A percentile compares a stretch with the other conserved stretches of the same genome.
phyloP scores from a whole-genome alignment of 1,139 yeast genomes.

The Debaryomyces sp. region DNA sequence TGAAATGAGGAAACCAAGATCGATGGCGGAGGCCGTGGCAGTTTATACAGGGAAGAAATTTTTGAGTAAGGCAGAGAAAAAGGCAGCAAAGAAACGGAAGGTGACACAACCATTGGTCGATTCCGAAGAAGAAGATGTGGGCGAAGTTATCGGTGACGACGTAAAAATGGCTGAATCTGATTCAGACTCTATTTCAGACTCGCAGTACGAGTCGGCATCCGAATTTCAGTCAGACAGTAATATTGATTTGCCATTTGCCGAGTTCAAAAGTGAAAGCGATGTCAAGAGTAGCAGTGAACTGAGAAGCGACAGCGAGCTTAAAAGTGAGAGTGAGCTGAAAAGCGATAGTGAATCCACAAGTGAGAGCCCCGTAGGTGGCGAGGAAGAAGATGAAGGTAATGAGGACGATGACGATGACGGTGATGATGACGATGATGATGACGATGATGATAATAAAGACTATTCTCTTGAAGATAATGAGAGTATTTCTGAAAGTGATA shows the following conservation, averaged over 20 bases:
- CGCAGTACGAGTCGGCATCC: constrained; percentile 34
- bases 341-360: constrained; percentile 7
- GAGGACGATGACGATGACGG: no score
- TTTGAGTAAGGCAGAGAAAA: constrained; percentile 41
- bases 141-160: constrained; percentile 19
- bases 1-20: constrained; percentile 39
- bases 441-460: constrained; percentile 13
- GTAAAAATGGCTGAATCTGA: constrained; percentile 19
- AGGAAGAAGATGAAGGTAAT: constrained; percentile 17
- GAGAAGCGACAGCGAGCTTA: background rate
- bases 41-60: constrained; percentile 58
- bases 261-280: constrained; percentile 9
- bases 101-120: constrained; percentile 19
- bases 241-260: constrained; percentile 12
- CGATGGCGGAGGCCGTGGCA: constrained; percentile 66
- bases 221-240: constrained; percentile 22
- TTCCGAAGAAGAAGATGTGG: constrained; percentile 26
- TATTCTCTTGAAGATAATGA: constrained; percentile 20
- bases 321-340: constrained; percentile 13
- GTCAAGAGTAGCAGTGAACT: background rate
- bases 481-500: constrained; percentile 28
- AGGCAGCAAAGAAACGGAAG: constrained; percentile 28
- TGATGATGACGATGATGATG: no score
- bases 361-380: background rate
- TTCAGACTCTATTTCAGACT: constrained; percentile 13